These are phyloP conservation scores for Ceratobasidium sp. DNA, from an alignment of 1,284 basidiomycete species.

Conservation along the genomic window DNA sequence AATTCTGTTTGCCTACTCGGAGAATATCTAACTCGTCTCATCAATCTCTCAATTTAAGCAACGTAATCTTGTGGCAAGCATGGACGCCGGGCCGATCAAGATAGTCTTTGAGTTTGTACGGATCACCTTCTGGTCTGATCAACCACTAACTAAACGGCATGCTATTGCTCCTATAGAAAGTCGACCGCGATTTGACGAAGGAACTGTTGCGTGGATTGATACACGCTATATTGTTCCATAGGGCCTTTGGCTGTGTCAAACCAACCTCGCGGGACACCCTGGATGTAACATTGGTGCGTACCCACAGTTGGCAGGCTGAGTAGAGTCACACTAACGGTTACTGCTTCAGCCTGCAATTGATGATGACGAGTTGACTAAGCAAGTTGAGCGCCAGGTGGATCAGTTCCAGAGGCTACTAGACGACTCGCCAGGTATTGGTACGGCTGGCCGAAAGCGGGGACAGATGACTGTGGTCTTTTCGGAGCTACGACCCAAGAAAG, in stretches of 20 bases:
- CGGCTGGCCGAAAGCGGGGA: constrained; percentile 55
- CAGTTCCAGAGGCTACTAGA: constrained; percentile 77
- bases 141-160: neutral
- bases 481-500: constrained; percentile 72
- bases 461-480: constrained; percentile 75
- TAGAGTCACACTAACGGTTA: neutral
- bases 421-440: constrained; percentile 58
- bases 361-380: constrained; percentile 67
- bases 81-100: constrained; percentile 30
- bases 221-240: constrained; percentile 78
- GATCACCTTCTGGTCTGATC: neutral
- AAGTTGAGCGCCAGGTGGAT: constrained; percentile 76
- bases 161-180: constrained; percentile 54
- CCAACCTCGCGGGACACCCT: constrained; percentile 75
- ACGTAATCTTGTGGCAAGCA: neutral
- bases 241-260: constrained; percentile 76
- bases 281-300: constrained; percentile 77
- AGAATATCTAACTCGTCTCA: no score
- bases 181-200: constrained; percentile 71
- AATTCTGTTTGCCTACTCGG: no score
- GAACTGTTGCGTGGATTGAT: constrained; percentile 74
- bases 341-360: constrained; percentile 71
- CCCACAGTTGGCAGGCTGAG: neutral
- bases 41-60: neutral
- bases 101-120: constrained; percentile 32